Percentiles rank a stretch among this genome's conserved stretches.
Conservation (phyloP, 192 early-diverging fungal genomes). For the Rhizophlyctis rosea region DNA sequence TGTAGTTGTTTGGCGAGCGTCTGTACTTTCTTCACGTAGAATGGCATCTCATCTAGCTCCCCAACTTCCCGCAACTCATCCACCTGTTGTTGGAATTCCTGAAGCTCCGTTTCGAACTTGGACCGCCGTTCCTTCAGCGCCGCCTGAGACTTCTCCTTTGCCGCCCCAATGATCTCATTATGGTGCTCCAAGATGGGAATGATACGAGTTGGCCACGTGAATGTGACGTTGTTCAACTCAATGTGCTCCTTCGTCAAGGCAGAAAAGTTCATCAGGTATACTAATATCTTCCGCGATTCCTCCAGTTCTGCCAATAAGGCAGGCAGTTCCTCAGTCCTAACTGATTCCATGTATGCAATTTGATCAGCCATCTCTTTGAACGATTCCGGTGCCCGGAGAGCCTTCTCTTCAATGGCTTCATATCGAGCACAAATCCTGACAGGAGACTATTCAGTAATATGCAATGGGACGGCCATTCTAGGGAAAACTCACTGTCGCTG, state of each 20-base stretch:
- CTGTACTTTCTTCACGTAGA: slow-evolving; percentile 66
- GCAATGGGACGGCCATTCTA: neutral
- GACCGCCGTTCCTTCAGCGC: slow-evolving; percentile 48
- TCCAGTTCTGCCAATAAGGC: slow-evolving; percentile 48
- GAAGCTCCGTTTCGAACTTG: slow-evolving; percentile 55
- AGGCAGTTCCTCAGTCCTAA: slow-evolving; percentile 45
- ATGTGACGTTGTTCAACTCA: slow-evolving; percentile 54
- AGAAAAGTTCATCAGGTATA: slow-evolving; percentile 57
- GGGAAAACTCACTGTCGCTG: slow-evolving; percentile 37
- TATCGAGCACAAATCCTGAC: slow-evolving; percentile 52
- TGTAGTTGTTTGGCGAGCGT: slow-evolving; percentile 53
- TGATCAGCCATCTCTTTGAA: slow-evolving; percentile 68
- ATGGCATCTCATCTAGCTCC: slow-evolving; percentile 65
- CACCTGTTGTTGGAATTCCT: slow-evolving; percentile 55
- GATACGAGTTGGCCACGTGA: slow-evolving; percentile 61
- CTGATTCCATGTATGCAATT: slow-evolving; percentile 55
- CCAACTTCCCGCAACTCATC: slow-evolving; percentile 61
- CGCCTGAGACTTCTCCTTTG: slow-evolving; percentile 53
- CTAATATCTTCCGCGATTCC: slow-evolving; percentile 44
- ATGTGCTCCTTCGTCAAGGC: slow-evolving; percentile 55
- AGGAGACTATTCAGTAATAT: neutral
- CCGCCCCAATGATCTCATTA: slow-evolving; percentile 52
- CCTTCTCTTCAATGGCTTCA: slow-evolving; percentile 47
- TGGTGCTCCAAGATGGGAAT: slow-evolving; percentile 49
- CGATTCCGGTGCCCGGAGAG: slow-evolving; percentile 52